Evolutionary conservation across 495 filamentous ascomycete genomes (phyloP), one percentile per base, ranked within the genome.

Genomic region (Ascobolus immersus): DNA sequence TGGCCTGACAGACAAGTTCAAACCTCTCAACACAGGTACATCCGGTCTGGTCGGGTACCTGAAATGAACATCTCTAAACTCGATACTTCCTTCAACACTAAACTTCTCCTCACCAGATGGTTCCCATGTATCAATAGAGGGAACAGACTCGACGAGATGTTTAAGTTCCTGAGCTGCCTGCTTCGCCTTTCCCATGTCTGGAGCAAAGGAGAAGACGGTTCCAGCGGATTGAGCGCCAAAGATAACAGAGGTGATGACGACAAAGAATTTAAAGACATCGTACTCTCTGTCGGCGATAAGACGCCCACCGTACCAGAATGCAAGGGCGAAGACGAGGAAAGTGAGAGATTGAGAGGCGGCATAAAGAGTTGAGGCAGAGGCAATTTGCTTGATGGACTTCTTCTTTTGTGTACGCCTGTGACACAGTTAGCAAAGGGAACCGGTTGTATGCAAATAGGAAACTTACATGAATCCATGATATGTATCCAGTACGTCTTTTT

Each of bases 281-380:
- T 69, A 69, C 50, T 90, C 73, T 19, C 50, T 41, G 21, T 61
- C 60, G n/a, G 62, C 65, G 26, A 92, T 72, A 24, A 86, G 59
- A 2, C 62, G 71, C 20, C 80, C 81, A 32, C 82, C 82, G 44
- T 86, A 91, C 79, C 79, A 91, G 56, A 91, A 92, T 1, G 73
- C 80, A n/a, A 93, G 67, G 6, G 77, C 82, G 30, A 78, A 66
- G 43, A 69, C 77, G 28, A 80, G 61, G 59, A 90, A 84, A 45
- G 71, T 65, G 28, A 86, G 55, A 3, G 68, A 66, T 50, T 92
- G 80, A 32, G 79, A 76, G 12, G 67, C 54, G 2, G 77, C 78
- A 44, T 89, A 93, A 1, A 89, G 60, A 3, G 59, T 41, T 14
- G 76, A 80, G 4, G 73, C 72, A 38, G 60, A 66, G 29, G 72